phyloP scores from a whole-genome alignment of 345 rosid species.

The Combretum micranthum region DNA sequence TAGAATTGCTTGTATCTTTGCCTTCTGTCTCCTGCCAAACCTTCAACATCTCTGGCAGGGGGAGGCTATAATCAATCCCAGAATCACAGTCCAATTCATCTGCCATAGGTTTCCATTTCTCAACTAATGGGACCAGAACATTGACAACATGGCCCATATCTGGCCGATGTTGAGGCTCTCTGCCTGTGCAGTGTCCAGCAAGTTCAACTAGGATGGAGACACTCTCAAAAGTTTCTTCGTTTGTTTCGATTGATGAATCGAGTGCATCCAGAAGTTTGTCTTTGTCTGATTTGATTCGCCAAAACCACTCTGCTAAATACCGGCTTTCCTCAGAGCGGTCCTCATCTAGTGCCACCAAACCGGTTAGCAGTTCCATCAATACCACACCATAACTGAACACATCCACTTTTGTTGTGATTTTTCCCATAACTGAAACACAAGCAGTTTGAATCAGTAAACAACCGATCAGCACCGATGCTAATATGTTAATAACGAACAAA shows the following conservation, averaged over 20 bases:
- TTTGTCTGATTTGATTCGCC: slow-evolving; percentile 30
- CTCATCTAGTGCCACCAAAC: slow-evolving; percentile 39
- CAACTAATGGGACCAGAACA: slow-evolving; percentile 29
- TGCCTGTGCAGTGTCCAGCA: slow-evolving; percentile 45
- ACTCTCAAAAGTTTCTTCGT: slow-evolving; percentile 30
- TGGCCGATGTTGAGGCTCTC: slow-evolving; percentile 45
- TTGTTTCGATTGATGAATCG: slow-evolving; percentile 22
- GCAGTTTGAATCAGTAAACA: neutral
- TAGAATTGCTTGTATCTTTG: slow-evolving; percentile 11
- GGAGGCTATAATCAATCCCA: slow-evolving; percentile 29
- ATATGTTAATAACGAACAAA: neutral
- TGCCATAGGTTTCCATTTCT: slow-evolving; percentile 36
- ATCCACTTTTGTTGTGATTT: slow-evolving; percentile 43
- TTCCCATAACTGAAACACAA: slow-evolving; percentile 38
- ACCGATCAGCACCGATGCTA: neutral
- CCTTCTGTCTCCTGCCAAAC: slow-evolving; percentile 37
- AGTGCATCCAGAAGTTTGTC: slow-evolving; percentile 31
- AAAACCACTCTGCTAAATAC: slow-evolving; percentile 48
- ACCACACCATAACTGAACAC: slow-evolving; percentile 49
- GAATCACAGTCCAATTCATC: slow-evolving; percentile 16
- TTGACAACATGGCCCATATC: slow-evolving; percentile 47
- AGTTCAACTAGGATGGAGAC: slow-evolving; percentile 28
- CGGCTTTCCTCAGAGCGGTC: slow-evolving; percentile 40
- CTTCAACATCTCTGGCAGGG: slow-evolving; percentile 40
- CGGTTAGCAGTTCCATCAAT: slow-evolving; percentile 43